Evolutionary conservation across 768 basidiomycete genomes (phyloP), one percentile per base, ranked within the genome.

Genomic region (Tricholoma saponaceum): DNA sequence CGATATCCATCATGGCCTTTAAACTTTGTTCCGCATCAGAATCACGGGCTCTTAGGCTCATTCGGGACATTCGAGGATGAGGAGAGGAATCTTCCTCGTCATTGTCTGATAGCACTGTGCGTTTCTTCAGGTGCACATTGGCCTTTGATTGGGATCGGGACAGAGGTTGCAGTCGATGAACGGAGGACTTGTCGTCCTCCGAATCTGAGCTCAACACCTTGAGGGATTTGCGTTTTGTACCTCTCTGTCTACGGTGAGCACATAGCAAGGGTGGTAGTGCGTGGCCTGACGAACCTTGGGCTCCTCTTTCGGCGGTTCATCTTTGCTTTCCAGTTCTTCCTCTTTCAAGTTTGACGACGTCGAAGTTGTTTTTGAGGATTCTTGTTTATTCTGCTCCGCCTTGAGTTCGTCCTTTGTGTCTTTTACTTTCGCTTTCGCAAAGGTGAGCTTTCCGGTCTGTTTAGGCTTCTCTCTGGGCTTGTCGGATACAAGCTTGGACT

Each of bases 1-100:
- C 88, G 54, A 90, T 79, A 52, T 91, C 89, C 88, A 90, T 89
- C 76, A 90, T 79, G 9, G 81, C 86, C 43, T 74, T 75, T 10
- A 75, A 72, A 9, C 80, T 81, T 14, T 76, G 73, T 57, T 84
- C 80, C 8, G 74, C 75, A 25, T 76, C 74, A 2, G 69, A 68
- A 62, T 76, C 77, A 32, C 62, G 60, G 32, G 61, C 59, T 51
- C 62, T 62, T 63, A 70, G 56, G 55, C 58, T 69, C 69, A 52
- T 59, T 57, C 66, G 69, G 73, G 46, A 72, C 63, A 64, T 76
- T 77, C 52, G 74, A 43, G 44, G 69, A 41, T 65, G 70, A 62
- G 69, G 60, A 33, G 68, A 64, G 14, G 63, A 70, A 12, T 78
- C 77, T 0, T 82, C 76, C 14, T 83, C 86, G 23, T 86, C 85